Percentiles rank a stretch among this genome's conserved stretches.
phyloP scores from a whole-genome alignment of 768 basidiomycete genomes.

The Exsudoporus frostii region DNA sequence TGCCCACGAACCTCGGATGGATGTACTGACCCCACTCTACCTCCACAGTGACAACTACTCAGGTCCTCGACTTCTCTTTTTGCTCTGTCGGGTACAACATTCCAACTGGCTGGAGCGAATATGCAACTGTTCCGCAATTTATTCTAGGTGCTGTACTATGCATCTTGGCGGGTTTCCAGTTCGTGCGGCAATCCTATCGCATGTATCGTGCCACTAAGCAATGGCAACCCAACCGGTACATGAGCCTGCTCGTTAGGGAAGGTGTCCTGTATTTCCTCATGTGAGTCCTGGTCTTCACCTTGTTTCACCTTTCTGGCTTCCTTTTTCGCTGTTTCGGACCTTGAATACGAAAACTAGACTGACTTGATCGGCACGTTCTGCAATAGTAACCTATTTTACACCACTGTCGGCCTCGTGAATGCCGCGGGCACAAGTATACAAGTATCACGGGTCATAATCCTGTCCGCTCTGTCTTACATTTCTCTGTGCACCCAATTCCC shows the following conservation, averaged over 20 bases:
- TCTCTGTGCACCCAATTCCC: background rate
- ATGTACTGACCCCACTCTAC: background rate
- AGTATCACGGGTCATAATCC: background rate
- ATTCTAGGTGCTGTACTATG: background rate
- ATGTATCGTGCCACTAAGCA: no score
- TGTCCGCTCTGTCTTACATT: background rate
- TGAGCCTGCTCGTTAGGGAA: no score
- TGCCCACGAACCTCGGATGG: background rate
- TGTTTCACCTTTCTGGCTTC: no score
- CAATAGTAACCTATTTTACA: background rate
- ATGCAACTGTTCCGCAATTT: background rate
- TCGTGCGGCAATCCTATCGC: no score
- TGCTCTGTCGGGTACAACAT: background rate
- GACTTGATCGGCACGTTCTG: background rate
- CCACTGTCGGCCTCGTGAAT: background rate
- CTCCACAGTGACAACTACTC: background rate
- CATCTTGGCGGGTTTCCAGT: no score
- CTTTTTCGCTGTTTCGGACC: no score
- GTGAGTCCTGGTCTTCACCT: no score
- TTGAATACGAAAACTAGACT: no score
- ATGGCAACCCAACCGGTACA: no score
- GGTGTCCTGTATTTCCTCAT: no score
- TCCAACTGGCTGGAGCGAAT: background rate
- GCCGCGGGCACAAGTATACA: background rate
- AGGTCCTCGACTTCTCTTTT: background rate